Evolutionary conservation across 345 rosid genomes (phyloP).

Genomic region (Adansonia digitata): DNA sequence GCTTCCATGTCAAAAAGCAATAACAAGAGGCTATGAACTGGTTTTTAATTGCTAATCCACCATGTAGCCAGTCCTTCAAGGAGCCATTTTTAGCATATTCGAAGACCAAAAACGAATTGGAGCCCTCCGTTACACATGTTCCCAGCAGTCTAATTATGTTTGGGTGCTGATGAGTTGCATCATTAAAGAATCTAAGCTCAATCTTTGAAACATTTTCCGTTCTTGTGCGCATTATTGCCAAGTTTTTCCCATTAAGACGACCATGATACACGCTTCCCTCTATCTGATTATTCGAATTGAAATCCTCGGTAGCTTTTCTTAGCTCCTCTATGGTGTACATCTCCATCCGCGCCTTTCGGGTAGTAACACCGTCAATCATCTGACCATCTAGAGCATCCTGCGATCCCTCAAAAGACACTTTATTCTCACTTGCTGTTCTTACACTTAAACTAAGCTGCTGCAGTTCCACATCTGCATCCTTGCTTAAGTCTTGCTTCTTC

Average conservation of each 20-base stretch:
- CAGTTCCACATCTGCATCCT: slow-evolving; percentile 47
- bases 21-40: slow-evolving; percentile 88
- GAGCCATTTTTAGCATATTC: slow-evolving; percentile 88
- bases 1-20: slow-evolving; percentile 84
- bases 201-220: slow-evolving; percentile 31
- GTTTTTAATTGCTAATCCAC: slow-evolving; percentile 87
- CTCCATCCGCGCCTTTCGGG: slow-evolving; percentile 44
- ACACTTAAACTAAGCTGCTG: slow-evolving; percentile 73
- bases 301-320: slow-evolving; percentile 72
- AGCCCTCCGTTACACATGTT: slow-evolving; percentile 45
- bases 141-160: slow-evolving; percentile 74
- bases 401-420: slow-evolving; percentile 80
- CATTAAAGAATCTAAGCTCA: slow-evolving; percentile 49
- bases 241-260: slow-evolving; percentile 71
- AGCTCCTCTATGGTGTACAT: slow-evolving; percentile 56
- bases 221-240: slow-evolving; percentile 52
- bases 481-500: slow-evolving; percentile 25
- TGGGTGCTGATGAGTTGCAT: slow-evolving; percentile 59
- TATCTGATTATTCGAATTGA: slow-evolving; percentile 63
- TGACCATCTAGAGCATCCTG: slow-evolving; percentile 49
- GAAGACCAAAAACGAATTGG: slow-evolving; percentile 51
- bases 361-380: slow-evolving; percentile 30
- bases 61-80: slow-evolving; percentile 82
- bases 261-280: slow-evolving; percentile 77
- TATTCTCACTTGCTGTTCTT: slow-evolving; percentile 78